A percentile compares a stretch with the other conserved stretches of the same genome.
phyloP scores from a whole-genome alignment of 208 protist genomes.

The Kentomonas sorsogonicus region DNA sequence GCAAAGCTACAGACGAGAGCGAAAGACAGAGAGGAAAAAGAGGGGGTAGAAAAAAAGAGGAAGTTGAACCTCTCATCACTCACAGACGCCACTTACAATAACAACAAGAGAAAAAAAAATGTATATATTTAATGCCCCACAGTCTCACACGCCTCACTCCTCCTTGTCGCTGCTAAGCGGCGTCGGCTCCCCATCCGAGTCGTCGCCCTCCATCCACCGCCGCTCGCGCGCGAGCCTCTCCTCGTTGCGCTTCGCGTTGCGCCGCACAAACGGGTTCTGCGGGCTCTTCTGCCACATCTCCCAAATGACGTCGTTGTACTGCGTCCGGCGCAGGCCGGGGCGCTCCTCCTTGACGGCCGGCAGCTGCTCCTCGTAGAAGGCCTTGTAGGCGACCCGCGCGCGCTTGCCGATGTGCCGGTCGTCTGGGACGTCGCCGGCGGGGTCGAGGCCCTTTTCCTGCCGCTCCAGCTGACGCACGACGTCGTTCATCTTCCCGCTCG shows the following conservation, averaged over 20 bases:
- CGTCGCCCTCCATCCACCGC: conserved; percentile 64
- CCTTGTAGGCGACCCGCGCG: conserved; percentile 70
- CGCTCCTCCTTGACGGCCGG: conserved; percentile 63
- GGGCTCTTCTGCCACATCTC: conserved; percentile 84
- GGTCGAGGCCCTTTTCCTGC: conserved; percentile 16
- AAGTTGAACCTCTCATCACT: not conserved
- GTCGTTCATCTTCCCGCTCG: conserved; percentile 38
- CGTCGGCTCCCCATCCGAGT: conserved; percentile 28
- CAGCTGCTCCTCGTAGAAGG: conserved; percentile 74
- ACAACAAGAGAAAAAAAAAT: not conserved
- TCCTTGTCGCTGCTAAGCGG: not conserved
- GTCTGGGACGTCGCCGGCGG: conserved; percentile 27
- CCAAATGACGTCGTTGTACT: conserved; percentile 89
- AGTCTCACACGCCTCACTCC: not conserved
- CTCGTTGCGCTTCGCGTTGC: conserved; percentile 48
- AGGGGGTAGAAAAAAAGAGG: conserved; percentile 3
- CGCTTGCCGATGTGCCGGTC: conserved; percentile 83
- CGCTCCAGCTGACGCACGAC: conserved; percentile 43
- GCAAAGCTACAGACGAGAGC: too few species aligned
- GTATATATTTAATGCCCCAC: too few species aligned
- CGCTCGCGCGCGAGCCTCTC: conserved; percentile 68
- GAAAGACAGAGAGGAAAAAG: conserved; percentile 5
- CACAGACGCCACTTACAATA: not conserved
- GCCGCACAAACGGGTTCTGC: conserved; percentile 82
- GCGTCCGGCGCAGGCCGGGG: conserved; percentile 65